Evolutionary conservation across 169 alveolate genomes (phyloP).

Genomic region (Plasmodium gaboni): DNA sequence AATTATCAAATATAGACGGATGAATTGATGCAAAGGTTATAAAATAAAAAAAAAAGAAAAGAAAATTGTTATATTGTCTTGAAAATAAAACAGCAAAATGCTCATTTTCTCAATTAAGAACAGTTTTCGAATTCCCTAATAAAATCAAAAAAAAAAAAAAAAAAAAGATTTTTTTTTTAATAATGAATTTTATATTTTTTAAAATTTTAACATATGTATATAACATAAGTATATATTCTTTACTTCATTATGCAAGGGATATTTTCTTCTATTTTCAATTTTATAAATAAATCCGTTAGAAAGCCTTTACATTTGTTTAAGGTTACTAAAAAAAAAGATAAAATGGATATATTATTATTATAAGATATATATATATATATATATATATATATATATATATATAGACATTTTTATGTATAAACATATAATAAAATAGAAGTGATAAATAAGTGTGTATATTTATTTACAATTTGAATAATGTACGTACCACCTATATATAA

Average conservation of each 20-base stretch:
- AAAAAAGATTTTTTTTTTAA: neutral
- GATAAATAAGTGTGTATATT: too few species aligned
- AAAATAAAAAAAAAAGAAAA: too few species aligned
- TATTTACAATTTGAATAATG: neutral
- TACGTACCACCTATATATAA: slow-evolving; percentile 51
- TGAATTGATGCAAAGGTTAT: too few species aligned
- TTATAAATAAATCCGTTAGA: slow-evolving; percentile 24
- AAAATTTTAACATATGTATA: too few species aligned
- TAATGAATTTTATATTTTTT: neutral
- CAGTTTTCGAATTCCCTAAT: slow-evolving; percentile 43
- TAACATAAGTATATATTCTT: too few species aligned
- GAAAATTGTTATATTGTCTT: too few species aligned
- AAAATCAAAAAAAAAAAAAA: neutral
- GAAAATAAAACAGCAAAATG: too few species aligned
- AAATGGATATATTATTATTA: too few species aligned
- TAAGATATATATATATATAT: too few species aligned
- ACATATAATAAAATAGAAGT: neutral
- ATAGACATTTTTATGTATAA: neutral
- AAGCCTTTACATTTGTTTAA: slow-evolving; percentile 31
- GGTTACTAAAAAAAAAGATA: slow-evolving; percentile 14
- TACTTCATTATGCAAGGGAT: slow-evolving; percentile 44
- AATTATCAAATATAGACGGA: too few species aligned
- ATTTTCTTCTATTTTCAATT: slow-evolving; percentile 24
- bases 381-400: neutral
- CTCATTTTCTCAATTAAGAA: neutral